These are phyloP conservation scores for Phoma sp. DNA, from an alignment of 2,329 filamentous ascomycete species.

Conservation along the genomic window DNA sequence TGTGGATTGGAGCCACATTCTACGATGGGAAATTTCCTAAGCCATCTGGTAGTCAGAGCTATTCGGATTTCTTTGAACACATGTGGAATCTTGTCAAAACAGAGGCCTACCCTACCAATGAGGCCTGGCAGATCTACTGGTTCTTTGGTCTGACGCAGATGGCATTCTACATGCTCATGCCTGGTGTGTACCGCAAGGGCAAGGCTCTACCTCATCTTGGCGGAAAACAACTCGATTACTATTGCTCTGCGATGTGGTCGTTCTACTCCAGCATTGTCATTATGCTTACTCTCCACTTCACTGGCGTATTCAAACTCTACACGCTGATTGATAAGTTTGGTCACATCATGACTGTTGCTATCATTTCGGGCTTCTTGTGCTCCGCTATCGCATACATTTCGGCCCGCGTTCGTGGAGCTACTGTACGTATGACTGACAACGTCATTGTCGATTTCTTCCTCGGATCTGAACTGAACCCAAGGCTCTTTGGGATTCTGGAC, in stretches of 20 bases:
- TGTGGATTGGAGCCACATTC: slow-evolving; percentile 96
- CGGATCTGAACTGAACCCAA: slow-evolving; percentile 84
- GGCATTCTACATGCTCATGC: slow-evolving; percentile 81
- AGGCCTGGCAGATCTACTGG: slow-evolving; percentile 96
- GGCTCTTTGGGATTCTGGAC: slow-evolving; percentile 82
- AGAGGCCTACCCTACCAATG: slow-evolving; percentile 79
- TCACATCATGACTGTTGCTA: slow-evolving; percentile 88
- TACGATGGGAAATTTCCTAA: slow-evolving; percentile 84
- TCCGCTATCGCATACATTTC: slow-evolving; percentile 86
- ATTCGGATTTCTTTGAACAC: slow-evolving; percentile 73
- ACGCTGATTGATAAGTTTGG: slow-evolving; percentile 95
- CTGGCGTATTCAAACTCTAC: slow-evolving; percentile 85
- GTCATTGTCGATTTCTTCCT: slow-evolving; percentile 89
- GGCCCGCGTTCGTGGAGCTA: slow-evolving; percentile 76
- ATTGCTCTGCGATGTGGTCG: slow-evolving; percentile 87
- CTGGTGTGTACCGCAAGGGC: slow-evolving; percentile 85
- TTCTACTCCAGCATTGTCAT: slow-evolving; percentile 85
- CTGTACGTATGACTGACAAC: slow-evolving; percentile 90
- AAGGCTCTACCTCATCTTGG: slow-evolving; percentile 83
- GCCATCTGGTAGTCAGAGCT: slow-evolving; percentile 69
- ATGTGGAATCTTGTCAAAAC: slow-evolving; percentile 76
- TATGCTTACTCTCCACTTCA: slow-evolving; percentile 75
- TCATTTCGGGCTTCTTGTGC: slow-evolving; percentile 85
- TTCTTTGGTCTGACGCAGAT: slow-evolving; percentile 85
- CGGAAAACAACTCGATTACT: slow-evolving; percentile 89